Percentiles rank a stretch among this genome's conserved stretches.
phyloP scores from a whole-genome alignment of 768 basidiomycete genomes.

The Hericium rajendrae region DNA sequence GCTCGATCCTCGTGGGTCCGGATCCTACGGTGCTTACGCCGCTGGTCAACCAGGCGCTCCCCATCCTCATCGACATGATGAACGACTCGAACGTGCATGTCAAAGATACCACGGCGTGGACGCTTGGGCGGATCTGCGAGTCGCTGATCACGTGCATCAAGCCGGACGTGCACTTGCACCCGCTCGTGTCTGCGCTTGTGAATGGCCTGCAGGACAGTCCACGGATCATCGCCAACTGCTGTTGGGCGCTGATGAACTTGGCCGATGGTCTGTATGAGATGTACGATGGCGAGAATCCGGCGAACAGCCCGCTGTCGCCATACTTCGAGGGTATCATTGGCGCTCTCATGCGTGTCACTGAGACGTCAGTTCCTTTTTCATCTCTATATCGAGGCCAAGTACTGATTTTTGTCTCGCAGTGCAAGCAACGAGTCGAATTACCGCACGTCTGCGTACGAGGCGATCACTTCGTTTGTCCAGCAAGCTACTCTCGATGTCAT shows the following conservation, averaged over 20 bases:
- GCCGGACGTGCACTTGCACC: conserved; percentile 78
- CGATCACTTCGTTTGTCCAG: conserved; percentile 79
- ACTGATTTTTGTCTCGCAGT: conserved; percentile 25
- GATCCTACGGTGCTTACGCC: conserved; percentile 81
- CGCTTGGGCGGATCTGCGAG: conserved; percentile 91
- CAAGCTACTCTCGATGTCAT: conserved; percentile 76
- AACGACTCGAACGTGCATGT: conserved; percentile 74
- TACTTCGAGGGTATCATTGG: conserved; percentile 85
- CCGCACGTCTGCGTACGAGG: conserved; percentile 93
- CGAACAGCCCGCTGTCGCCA: conserved; percentile 64
- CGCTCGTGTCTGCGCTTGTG: conserved; percentile 77
- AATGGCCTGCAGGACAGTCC: conserved; percentile 71
- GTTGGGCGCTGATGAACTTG: conserved; percentile 94
- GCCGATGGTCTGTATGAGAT: conserved; percentile 79
- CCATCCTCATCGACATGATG: conserved; percentile 95
- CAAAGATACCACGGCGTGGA: conserved; percentile 97
- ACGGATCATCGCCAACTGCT: conserved; percentile 86
- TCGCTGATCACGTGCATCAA: conserved; percentile 79
- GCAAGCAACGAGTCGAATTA: conserved; percentile 84
- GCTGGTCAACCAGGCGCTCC: conserved; percentile 88
- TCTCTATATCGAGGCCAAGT: background rate
- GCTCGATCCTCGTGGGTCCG: conserved; percentile 94
- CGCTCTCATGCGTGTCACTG: conserved; percentile 78
- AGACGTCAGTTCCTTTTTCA: conserved; percentile 46
- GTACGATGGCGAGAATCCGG: conserved; percentile 47